These are phyloP conservation scores for Nemophila menziesii DNA, from an alignment of 257 asterid genomes.

Conservation along the genomic window DNA sequence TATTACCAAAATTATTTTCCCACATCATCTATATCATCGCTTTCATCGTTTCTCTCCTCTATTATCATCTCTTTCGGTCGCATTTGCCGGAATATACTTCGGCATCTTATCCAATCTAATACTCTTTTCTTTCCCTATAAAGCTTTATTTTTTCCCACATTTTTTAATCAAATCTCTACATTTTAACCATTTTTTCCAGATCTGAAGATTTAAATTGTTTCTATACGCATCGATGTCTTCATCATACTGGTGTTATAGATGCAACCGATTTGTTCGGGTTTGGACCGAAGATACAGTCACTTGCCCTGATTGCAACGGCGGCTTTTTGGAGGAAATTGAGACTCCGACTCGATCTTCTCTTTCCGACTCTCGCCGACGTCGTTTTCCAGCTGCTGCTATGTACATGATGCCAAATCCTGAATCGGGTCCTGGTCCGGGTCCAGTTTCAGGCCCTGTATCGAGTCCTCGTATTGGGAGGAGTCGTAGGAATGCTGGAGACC, in stretches of 20 bases:
- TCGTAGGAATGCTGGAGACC: constrained; percentile 56
- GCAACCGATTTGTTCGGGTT: constrained; percentile 54
- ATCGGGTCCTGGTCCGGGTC: constrained; percentile 20
- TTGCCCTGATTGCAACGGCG: constrained; percentile 66
- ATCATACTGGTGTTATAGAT: constrained; percentile 62
- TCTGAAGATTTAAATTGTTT: background rate
- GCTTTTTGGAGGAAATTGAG: constrained; percentile 61
- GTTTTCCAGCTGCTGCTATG: constrained; percentile 58
- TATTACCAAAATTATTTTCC: too few species aligned
- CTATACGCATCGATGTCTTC: constrained; percentile 35
- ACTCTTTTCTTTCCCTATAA: too few species aligned
- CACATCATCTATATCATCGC: too few species aligned
- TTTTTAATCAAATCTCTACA: too few species aligned
- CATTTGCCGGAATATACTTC: too few species aligned
- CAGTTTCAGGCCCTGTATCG: constrained; percentile 19
- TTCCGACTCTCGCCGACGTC: constrained; percentile 49
- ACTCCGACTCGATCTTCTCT: constrained; percentile 33
- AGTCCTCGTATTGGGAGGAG: constrained; percentile 56
- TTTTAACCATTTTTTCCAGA: background rate
- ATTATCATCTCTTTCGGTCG: too few species aligned
- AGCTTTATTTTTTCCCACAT: background rate
- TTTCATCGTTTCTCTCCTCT: too few species aligned
- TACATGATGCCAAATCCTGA: constrained; percentile 35
- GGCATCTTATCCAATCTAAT: too few species aligned
- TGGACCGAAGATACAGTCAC: constrained; percentile 33